Evolutionary conservation across 495 filamentous ascomycete genomes (phyloP).

Genomic region (Xanthoparmelia taractica): DNA sequence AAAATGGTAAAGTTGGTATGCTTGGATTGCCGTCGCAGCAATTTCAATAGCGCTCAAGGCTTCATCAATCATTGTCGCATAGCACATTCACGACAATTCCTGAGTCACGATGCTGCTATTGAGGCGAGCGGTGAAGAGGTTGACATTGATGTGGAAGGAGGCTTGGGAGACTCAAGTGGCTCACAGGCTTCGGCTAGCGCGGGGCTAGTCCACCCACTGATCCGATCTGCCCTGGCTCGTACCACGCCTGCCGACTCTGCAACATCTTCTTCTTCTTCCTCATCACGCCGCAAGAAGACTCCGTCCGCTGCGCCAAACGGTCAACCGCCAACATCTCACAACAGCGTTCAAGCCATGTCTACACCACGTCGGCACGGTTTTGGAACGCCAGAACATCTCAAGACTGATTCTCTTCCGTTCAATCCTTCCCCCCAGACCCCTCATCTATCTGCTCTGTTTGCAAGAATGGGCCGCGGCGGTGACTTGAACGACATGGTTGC

Average conservation of each 20-base stretch:
- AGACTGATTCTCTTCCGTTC: constrained; percentile 32
- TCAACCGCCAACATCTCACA: constrained; percentile 1
- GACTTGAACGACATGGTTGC: constrained; percentile 55
- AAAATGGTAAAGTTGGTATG: constrained; percentile 74
- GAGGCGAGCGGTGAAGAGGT: constrained; percentile 75
- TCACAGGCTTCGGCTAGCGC: constrained; percentile 34
- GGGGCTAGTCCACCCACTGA: constrained; percentile 63
- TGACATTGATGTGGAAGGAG: constrained; percentile 57
- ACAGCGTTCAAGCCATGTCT: constrained; percentile 7
- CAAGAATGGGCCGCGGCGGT: constrained; percentile 53
- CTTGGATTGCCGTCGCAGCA: constrained; percentile 74
- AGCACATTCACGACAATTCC: constrained; percentile 80
- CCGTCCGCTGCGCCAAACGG: not conserved
- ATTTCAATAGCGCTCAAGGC: constrained; percentile 91
- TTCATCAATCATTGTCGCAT: constrained; percentile 99
- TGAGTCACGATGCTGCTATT: constrained; percentile 93
- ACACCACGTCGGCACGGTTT: not conserved
- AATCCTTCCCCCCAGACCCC: constrained; percentile 61
- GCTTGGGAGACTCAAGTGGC: constrained; percentile 41
- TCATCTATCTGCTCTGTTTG: constrained; percentile 64
- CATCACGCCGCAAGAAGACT: constrained; percentile 34
- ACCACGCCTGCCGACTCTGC: constrained; percentile 40
- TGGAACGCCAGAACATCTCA: not conserved
- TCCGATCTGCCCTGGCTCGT: constrained; percentile 44
- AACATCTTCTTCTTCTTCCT: constrained; percentile 37